Percentiles rank a stretch among this genome's conserved stretches.
phyloP scores from a whole-genome alignment of 805 yeast species.

The Lipomyces chichibuensis region DNA sequence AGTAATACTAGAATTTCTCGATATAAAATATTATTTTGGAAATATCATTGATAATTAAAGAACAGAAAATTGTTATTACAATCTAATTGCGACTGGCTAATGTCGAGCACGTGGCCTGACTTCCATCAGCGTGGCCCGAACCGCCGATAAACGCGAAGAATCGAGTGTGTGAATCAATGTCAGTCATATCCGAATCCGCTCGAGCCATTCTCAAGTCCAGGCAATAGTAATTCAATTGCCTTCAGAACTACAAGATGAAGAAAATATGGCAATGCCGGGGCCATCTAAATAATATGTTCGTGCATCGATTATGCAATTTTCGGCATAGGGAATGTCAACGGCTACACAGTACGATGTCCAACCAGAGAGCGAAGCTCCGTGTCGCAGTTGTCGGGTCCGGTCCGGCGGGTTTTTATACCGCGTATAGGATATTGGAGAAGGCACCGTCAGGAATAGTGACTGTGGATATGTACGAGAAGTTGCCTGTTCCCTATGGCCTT shows the following conservation, averaged over 20 bases:
- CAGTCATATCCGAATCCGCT: neutral
- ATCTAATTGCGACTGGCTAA: too few relatives aligned
- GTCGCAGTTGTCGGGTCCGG: conserved; percentile 92
- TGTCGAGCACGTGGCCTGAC: too few relatives aligned
- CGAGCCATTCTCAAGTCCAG: neutral
- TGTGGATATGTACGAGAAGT: conserved; percentile 77
- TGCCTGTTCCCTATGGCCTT: conserved; percentile 90
- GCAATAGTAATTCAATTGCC: neutral
- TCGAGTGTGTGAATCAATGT: neutral
- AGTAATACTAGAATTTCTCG: too few relatives aligned
- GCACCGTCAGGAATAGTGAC: conserved; percentile 45
- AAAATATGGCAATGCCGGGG: neutral
- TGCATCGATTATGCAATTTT: neutral
- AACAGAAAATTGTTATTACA: too few relatives aligned
- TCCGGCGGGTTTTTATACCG: conserved; percentile 94
- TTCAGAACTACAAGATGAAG: neutral
- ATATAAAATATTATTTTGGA: too few relatives aligned
- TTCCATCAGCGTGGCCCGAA: too few relatives aligned
- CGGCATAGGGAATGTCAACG: neutral
- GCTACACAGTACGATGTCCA: neutral
- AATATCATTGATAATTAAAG: too few relatives aligned
- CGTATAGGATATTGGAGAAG: conserved; percentile 66
- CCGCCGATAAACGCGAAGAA: too few relatives aligned
- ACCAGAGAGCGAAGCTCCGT: conserved; percentile 7
- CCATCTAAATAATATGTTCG: neutral